These are phyloP conservation scores for Prinsepia uniflora DNA, from an alignment of 306 rosid species.

Conservation along the genomic window DNA sequence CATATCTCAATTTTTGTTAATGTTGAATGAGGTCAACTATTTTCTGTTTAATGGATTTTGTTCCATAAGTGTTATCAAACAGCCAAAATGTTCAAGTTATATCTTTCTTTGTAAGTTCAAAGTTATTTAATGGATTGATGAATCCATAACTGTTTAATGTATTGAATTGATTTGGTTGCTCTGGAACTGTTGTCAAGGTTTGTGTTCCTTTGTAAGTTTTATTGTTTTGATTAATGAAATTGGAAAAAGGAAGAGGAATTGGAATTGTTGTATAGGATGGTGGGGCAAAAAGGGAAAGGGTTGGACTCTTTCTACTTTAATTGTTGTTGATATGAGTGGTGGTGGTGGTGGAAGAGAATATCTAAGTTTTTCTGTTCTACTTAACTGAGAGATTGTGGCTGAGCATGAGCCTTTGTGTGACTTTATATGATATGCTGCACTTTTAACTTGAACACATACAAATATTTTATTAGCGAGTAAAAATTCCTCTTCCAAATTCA, in stretches of 20 bases:
- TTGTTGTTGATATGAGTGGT: slow-evolving; percentile 14
- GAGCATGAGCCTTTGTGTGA: slow-evolving; percentile 11
- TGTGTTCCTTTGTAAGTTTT: not conserved
- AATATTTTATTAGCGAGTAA: slow-evolving; percentile 22
- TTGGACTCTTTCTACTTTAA: slow-evolving; percentile 9
- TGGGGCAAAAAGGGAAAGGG: slow-evolving; percentile 9
- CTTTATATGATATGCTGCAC: slow-evolving; percentile 3
- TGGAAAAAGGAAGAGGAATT: slow-evolving; percentile 10
- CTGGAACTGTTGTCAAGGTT: no score
- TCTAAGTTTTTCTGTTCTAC: not conserved
- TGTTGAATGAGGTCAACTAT: not conserved
- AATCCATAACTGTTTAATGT: no score
- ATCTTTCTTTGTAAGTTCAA: not conserved
- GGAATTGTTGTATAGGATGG: slow-evolving; percentile 35
- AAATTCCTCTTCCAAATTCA: slow-evolving; percentile 11
- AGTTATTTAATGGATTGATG: not conserved
- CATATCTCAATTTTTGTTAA: no score
- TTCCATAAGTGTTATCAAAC: no score
- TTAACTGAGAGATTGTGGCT: not conserved
- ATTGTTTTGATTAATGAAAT: slow-evolving; percentile 5
- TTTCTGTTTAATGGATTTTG: no score
- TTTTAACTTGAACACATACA: slow-evolving; percentile 14
- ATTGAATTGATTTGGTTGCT: no score
- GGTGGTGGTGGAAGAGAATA: slow-evolving; percentile 19
- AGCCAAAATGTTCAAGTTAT: not conserved